Evolutionary conservation across 176 grass and related monocot species (phyloP), one percentile per base, ranked within the genome.

Genomic region (Lolium multiflorum): DNA sequence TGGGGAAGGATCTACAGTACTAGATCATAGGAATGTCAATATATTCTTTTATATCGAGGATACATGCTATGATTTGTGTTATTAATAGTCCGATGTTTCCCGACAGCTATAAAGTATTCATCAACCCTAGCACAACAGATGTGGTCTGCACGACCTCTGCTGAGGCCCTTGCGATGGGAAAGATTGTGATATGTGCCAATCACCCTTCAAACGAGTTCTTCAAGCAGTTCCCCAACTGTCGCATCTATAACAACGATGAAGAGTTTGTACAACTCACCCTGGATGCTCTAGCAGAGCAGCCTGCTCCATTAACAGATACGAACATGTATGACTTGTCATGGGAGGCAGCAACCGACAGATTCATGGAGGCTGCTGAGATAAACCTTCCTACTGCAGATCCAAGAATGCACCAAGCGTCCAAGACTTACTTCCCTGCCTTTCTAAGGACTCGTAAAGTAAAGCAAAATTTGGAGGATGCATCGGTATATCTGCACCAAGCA

Each of bases 131-230:
- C 80, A 98, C 94, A 55, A 96, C 97, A 55, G 97, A 98, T 76
- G 97, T 98, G 52, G 93, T 98, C 22, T 98, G 94, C 54, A 98
- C 94, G 5, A 98, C 97, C 11, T 92, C 84, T 13, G 97, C 97
- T 26, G 97, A 98, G 84, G 97, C 94, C 73, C 85, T 98, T 76
- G 94, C 97, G 50, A 98, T 98, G 97, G 97, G 97, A 28, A 98
- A 98, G 77, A 98, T 96, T 15, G 94, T 94, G 69, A 88, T 98
- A 77, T 98, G 94, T 86, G 94, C 94, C 66, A 86, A 96, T 86
- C 94, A 98, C 82, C 94, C 97, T 20, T 98, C 97, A 21, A 98
- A 98, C 70, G 97, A 96, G 50, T 98, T 98, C 87, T 98, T 98
- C 88, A 98, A 94, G 90, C 94, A 96, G 39, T 98, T 98, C 67